Conservation (phyloP, 164 flowering plant species). For the Amborella trichopoda region DNA sequence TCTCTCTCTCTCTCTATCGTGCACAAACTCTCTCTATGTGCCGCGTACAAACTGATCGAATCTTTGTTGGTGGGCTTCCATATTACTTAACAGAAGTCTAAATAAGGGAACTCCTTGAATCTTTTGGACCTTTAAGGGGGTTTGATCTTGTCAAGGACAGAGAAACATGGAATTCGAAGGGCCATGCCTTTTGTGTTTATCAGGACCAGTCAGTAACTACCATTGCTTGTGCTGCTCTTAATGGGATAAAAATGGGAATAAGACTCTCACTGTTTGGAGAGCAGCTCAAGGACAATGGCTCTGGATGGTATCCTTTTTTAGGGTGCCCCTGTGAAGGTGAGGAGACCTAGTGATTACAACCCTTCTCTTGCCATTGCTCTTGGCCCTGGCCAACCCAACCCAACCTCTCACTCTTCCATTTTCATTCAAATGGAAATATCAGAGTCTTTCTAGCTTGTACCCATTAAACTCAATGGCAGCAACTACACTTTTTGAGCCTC, state of each 20-base stretch:
- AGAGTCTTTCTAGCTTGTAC: no score
- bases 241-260: slow-evolving; percentile 98
- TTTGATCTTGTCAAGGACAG: slow-evolving; percentile 97
- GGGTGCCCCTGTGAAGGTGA: slow-evolving; percentile 85
- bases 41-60: no score
- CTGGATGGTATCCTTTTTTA: slow-evolving; percentile 19
- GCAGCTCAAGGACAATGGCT: slow-evolving; percentile 68
- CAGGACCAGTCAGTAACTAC: slow-evolving; percentile 92
- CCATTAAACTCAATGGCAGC: no score
- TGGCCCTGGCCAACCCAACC: slow-evolving; percentile 84
- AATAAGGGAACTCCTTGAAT: slow-evolving; percentile 84
- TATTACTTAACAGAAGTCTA: slow-evolving; percentile 94
- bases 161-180: slow-evolving; percentile 98
- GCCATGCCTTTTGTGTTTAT: slow-evolving; percentile 98
- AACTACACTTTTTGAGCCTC: no score
- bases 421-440: no score
- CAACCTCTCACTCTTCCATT: no score
- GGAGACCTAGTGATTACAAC: slow-evolving; percentile 87
- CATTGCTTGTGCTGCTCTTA: slow-evolving; percentile 95
- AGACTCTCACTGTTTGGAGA: slow-evolving; percentile 91
- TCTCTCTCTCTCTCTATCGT: no score
- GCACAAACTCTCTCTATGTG: no score
- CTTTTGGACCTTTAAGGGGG: slow-evolving; percentile 93
- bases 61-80: slow-evolving; percentile 97
- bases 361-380: slow-evolving; percentile 92